Conservation (phyloP, 306 rosid genomes). For the Pachyrhizus erosus region DNA sequence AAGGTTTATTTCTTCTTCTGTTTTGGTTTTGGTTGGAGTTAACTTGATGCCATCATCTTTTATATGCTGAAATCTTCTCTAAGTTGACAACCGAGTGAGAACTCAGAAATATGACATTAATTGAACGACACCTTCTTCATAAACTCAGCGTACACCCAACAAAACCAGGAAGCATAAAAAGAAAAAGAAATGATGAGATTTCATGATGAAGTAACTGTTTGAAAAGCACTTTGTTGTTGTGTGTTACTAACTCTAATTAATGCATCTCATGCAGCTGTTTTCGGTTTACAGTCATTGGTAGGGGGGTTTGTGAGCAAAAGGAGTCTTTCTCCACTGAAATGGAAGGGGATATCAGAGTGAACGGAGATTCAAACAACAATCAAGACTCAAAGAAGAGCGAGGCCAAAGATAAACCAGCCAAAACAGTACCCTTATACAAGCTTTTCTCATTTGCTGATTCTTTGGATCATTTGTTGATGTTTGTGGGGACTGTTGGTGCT, state of each 20-base stretch:
- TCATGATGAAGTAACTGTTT: neutral
- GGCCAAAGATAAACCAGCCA: slow-evolving; percentile 44
- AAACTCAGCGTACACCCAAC: neutral
- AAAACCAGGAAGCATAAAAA: neutral
- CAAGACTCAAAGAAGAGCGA: slow-evolving; percentile 50
- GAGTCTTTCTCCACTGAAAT: slow-evolving; percentile 40
- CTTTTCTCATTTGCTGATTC: slow-evolving; percentile 87
- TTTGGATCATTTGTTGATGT: slow-evolving; percentile 66
- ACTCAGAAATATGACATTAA: no score
- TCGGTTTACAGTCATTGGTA: neutral
- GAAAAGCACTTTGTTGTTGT: neutral
- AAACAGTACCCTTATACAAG: slow-evolving; percentile 69
- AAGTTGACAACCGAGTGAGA: no score
- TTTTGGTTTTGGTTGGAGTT: neutral
- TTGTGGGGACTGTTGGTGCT: slow-evolving; percentile 68
- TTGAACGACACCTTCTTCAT: no score
- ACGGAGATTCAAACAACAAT: slow-evolving; percentile 41
- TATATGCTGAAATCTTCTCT: neutral
- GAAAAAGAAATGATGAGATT: neutral
- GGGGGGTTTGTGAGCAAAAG: slow-evolving; percentile 23
- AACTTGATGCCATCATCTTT: slow-evolving; percentile 12
- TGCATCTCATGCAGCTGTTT: slow-evolving; percentile 47
- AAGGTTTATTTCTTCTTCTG: slow-evolving; percentile 25
- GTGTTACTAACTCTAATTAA: slow-evolving; percentile 32
- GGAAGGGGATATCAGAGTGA: slow-evolving; percentile 46